phyloP scores from a whole-genome alignment of 257 asterid species.

The Ophiorrhiza pumila region DNA sequence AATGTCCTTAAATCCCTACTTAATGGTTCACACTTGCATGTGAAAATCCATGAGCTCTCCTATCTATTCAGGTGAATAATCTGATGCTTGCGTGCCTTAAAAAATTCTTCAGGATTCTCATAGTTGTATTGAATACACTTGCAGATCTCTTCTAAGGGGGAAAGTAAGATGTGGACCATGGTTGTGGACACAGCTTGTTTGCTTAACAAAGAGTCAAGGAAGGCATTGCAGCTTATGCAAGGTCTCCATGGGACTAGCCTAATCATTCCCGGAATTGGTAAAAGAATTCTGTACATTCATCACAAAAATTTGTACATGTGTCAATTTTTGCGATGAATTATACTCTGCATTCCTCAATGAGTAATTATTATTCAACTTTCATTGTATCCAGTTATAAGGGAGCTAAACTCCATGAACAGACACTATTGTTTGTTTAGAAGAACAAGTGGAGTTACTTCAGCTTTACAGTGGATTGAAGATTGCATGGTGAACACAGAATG shows the following conservation, averaged over 20 bases:
- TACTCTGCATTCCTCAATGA: not conserved
- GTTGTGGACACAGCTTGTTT: slow-evolving; percentile 64
- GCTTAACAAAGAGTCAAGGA: slow-evolving; percentile 69
- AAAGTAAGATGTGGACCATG: slow-evolving; percentile 55
- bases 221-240: slow-evolving; percentile 68
- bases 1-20: not conserved
- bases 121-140: slow-evolving; percentile 6
- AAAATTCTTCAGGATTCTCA: not conserved
- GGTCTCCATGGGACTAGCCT: slow-evolving; percentile 69
- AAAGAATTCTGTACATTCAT: slow-evolving; percentile 4
- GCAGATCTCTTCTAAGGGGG: slow-evolving; percentile 42
- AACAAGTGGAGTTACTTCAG: slow-evolving; percentile 59
- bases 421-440: slow-evolving; percentile 55
- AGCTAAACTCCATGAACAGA: slow-evolving; percentile 71
- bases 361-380: not conserved
- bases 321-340: slow-evolving; percentile 1
- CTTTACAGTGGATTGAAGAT: slow-evolving; percentile 77
- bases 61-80: not conserved
- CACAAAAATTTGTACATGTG: not conserved
- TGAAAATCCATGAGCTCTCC: not conserved
- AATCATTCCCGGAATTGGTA: slow-evolving; percentile 78
- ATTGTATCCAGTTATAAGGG: slow-evolving; percentile 59
- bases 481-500: slow-evolving; percentile 50
- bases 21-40: not conserved
- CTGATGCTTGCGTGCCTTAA: not conserved